Evolutionary conservation across 176 grass and related monocot species (phyloP), one percentile per base, ranked within the genome.

Genomic region (Triticum urartu): DNA sequence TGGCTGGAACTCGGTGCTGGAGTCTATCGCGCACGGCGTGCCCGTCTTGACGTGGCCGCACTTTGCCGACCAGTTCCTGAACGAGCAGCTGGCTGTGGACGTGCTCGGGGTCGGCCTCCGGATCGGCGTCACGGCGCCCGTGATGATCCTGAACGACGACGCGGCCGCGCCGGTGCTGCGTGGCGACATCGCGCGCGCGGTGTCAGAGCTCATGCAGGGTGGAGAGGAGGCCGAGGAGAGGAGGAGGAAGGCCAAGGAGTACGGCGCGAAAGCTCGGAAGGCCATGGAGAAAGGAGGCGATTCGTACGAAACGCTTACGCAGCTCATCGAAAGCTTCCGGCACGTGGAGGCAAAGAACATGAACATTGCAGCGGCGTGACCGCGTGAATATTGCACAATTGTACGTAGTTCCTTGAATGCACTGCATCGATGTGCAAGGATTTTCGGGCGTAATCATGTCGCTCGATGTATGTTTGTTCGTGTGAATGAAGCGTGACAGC

Each of bases 11-110:
- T 93, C 88, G 59, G 11, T 75, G 21, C 54, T 88, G 7, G 91
- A 92, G 87, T 35, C 87, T 66, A 35, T 92, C 25, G 28, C 91
- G 15, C 30, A 83, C 9, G 91, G 91, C 48, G 82, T 93, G 59
- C 86, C 88, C 2, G 62, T 93, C 43, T 75, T 88, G 5, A 93
- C 92, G 11, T 93, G 89, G 92, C 89, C 92, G 17, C 89, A 89
- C 14, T 93, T 91, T 45, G 9, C 74, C 7, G 89, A 93, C 21
- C 92, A 93, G 89, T 93, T 93, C 54, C 5, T 93, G 7, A 93
- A 93, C 83, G 89, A 93, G 75, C 84, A 80, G 68, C 54, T 91
- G 63, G 75, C 11, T 2, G 92, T 93, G 10, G 69, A 91, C 38
- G 89, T 93, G 22, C 86, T 93, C 7, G 72, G 86, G 1, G 74